Conservation (phyloP, 1,139 yeast species). For the Sugiyamaella pinicola region DNA sequence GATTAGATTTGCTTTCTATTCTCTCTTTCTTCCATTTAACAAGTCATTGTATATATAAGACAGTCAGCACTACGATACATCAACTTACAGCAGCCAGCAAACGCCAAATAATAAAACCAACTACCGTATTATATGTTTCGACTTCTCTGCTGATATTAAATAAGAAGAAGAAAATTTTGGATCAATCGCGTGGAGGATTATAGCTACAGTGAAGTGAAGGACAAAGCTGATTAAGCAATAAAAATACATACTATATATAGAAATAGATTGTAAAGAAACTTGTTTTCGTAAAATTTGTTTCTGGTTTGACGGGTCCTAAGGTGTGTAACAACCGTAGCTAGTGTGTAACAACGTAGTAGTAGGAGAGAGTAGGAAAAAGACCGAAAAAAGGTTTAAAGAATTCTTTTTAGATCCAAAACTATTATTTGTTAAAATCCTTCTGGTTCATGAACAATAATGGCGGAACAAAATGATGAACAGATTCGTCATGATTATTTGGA, state of each 20-base stretch:
- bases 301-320: not conserved
- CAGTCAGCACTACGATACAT: not conserved
- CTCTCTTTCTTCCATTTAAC: too few relatives aligned
- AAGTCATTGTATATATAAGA: too few relatives aligned
- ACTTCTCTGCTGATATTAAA: too few relatives aligned
- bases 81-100: not conserved
- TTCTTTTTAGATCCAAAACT: too few relatives aligned
- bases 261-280: slow-evolving; percentile 16
- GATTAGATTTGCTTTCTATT: not conserved
- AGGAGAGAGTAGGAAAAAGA: too few relatives aligned
- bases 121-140: too few relatives aligned
- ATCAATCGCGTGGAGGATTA: too few relatives aligned
- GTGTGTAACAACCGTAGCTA: not conserved
- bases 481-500: slow-evolving; percentile 65
- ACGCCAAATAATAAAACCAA: too few relatives aligned
- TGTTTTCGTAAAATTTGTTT: slow-evolving; percentile 14
- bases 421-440: too few relatives aligned
- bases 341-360: too few relatives aligned
- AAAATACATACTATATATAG: slow-evolving; percentile 12
- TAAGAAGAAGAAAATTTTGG: too few relatives aligned
- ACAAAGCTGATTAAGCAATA: not conserved
- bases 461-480: slow-evolving; percentile 43
- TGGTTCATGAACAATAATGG: not conserved
- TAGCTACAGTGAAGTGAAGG: not conserved
- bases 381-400: too few relatives aligned